These are phyloP conservation scores for Lignosus rhinocerotis DNA, from an alignment of 1,284 basidiomycete genomes.

Conservation along the genomic window DNA sequence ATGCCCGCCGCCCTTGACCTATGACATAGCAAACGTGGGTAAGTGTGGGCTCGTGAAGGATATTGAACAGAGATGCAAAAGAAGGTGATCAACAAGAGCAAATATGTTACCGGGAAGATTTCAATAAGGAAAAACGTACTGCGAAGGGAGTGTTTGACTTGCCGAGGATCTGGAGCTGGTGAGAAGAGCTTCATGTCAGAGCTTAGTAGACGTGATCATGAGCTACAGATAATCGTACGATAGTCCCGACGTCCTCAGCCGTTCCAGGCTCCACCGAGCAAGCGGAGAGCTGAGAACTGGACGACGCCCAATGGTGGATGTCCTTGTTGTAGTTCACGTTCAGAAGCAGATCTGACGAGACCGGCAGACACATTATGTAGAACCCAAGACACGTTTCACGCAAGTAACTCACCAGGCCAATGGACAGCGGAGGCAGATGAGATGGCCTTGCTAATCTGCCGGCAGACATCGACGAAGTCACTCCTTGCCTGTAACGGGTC, in stretches of 20 bases:
- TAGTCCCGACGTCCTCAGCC: conserved; percentile 29
- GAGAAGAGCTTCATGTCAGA: background rate
- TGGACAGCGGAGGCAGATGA: conserved; percentile 35
- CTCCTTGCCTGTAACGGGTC: conserved; percentile 5
- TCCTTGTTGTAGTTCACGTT: conserved; percentile 26
- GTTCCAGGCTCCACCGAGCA: conserved; percentile 32
- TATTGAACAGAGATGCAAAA: background rate
- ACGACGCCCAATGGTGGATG: conserved; percentile 32
- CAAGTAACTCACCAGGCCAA: conserved; percentile 31
- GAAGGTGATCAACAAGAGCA: background rate
- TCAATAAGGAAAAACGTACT: conserved; percentile 25
- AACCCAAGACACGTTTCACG: background rate
- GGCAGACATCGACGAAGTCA: conserved; percentile 14
- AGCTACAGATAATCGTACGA: conserved; percentile 21
- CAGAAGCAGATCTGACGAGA: conserved; percentile 6
- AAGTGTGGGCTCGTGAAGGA: background rate
- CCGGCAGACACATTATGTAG: background rate
- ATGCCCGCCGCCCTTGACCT: conserved; percentile 55
- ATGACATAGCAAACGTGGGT: background rate
- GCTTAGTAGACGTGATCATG: background rate
- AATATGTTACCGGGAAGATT: background rate
- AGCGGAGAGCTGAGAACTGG: conserved; percentile 25
- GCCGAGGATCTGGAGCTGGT: background rate
- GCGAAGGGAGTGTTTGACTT: conserved; percentile 27
- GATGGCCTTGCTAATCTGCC: conserved; percentile 25